A percentile compares a stretch with the other conserved stretches of the same genome.
These are phyloP conservation scores for Tricholoma terreum DNA, from an alignment of 768 basidiomycete genomes.

Conservation along the genomic window DNA sequence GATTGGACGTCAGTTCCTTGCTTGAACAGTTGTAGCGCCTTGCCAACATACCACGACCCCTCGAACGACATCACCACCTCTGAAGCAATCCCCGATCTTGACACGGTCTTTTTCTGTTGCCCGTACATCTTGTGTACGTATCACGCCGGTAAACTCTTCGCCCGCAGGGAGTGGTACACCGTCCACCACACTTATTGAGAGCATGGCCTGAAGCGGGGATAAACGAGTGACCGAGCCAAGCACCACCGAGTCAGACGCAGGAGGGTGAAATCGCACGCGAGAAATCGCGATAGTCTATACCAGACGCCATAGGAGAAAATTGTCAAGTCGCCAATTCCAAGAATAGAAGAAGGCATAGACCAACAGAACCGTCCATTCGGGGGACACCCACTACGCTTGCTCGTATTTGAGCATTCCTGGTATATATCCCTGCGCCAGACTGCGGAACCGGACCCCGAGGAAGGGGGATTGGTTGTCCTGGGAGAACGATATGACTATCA, in stretches of 20 bases:
- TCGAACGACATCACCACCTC: conserved; percentile 87
- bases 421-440: conserved; percentile 66
- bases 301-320: conserved; percentile 4
- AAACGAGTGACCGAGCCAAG: conserved; percentile 81
- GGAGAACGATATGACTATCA: conserved; percentile 45
- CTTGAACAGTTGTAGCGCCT: background rate
- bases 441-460: conserved; percentile 54
- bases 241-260: conserved; percentile 69
- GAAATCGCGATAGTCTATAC: conserved; percentile 59
- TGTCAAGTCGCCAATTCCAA: conserved; percentile 16
- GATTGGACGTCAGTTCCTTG: background rate
- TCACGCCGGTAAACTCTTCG: conserved; percentile 88
- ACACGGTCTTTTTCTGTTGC: conserved; percentile 89
- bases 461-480: conserved; percentile 72
- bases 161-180: conserved; percentile 77
- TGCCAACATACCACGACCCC: conserved; percentile 69
- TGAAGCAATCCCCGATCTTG: conserved; percentile 87
- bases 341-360: conserved; percentile 36
- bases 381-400: conserved; percentile 72
- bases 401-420: conserved; percentile 57
- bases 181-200: conserved; percentile 86
- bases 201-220: conserved; percentile 76
- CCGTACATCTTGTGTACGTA: conserved; percentile 84
- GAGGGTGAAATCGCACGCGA: conserved; percentile 69
- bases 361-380: conserved; percentile 59